Evolutionary conservation across 164 flowering plant species (phyloP).

Genomic region (Hamamelis virginiana): DNA sequence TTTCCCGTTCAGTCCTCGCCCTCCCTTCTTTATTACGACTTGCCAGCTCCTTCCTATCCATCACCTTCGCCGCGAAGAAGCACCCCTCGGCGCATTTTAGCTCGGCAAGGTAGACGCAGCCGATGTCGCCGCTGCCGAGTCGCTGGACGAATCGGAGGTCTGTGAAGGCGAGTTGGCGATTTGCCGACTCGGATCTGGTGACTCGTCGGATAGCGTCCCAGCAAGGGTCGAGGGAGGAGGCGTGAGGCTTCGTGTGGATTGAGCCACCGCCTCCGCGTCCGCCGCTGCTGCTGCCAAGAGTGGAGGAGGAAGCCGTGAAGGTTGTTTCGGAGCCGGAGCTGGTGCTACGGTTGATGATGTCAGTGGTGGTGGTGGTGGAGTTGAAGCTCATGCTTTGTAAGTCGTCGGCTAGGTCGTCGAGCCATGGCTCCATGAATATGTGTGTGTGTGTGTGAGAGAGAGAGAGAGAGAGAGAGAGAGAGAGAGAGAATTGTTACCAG

Average conservation of each 20-base stretch:
- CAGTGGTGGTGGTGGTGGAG: constrained; percentile 49
- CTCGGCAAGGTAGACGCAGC: constrained; percentile 57
- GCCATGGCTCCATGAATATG: constrained; percentile 36
- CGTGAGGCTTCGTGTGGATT: constrained; percentile 24
- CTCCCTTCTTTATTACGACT: constrained; percentile 68
- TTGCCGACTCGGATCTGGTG: constrained; percentile 6
- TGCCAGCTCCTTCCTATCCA: constrained; percentile 79
- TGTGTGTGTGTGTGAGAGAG: constrained; percentile 5
- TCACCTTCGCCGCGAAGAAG: constrained; percentile 75
- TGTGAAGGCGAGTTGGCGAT: constrained; percentile 13
- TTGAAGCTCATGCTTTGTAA: constrained; percentile 71
- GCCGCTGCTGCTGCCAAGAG: constrained; percentile 18
- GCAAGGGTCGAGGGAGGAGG: constrained; percentile 20
- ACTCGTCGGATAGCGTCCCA: constrained; percentile 19
- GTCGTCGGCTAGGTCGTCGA: constrained; percentile 47
- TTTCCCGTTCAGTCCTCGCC: constrained; percentile 74
- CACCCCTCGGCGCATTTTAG: constrained; percentile 38
- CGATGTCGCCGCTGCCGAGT: constrained; percentile 85
- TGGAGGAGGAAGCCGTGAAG: constrained; percentile 32
- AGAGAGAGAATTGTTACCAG: neutral
- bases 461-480: constrained; percentile 1
- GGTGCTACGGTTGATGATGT: constrained; percentile 31
- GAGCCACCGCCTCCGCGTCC: constrained; percentile 21
- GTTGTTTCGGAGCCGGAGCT: constrained; percentile 54
- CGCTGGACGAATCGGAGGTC: constrained; percentile 50